A percentile compares a stretch with the other conserved stretches of the same genome.
These are phyloP conservation scores for Alternaria sp. DNA, from an alignment of 2,329 filamentous ascomycete species.

Conservation along the genomic window DNA sequence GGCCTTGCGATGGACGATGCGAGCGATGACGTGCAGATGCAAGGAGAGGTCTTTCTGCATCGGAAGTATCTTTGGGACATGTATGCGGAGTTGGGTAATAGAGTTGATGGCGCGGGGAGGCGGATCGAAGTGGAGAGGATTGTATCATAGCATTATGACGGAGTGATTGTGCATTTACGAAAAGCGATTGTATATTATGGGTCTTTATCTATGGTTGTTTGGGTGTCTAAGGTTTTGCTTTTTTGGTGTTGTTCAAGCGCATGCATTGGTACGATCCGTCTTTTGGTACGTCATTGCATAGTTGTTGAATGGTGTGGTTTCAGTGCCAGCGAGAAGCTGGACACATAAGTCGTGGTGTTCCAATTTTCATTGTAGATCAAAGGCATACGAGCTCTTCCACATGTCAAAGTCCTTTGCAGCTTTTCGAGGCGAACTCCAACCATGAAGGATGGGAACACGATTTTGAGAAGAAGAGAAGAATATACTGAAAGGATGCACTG, in stretches of 20 bases:
- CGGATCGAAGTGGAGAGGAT: not conserved
- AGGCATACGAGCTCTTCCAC: not conserved
- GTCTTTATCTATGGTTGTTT: not conserved
- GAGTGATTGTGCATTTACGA: not conserved
- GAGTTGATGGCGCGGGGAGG: not conserved
- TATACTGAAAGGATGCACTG: not conserved
- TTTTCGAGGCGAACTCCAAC: too few species aligned
- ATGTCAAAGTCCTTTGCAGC: too few species aligned
- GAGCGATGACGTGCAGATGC: slow-evolving; percentile 19
- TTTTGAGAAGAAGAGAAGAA: too few species aligned
- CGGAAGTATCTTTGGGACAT: slow-evolving; percentile 25
- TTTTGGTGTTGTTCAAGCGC: not conserved
- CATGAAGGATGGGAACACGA: too few species aligned
- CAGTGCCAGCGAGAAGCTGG: not conserved
- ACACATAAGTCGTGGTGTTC: not conserved
- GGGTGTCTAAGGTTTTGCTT: not conserved
- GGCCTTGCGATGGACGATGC: slow-evolving; percentile 15
- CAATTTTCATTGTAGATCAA: not conserved
- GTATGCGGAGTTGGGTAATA: slow-evolving; percentile 25
- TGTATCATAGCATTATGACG: not conserved
- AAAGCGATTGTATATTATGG: not conserved
- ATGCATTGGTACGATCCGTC: not conserved
- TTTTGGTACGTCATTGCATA: not conserved
- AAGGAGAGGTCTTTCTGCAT: slow-evolving; percentile 17
- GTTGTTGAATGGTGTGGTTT: not conserved